Evolutionary conservation across 139 green algal species (phyloP).

Genomic region (Astrephomene gubernaculifera): DNA sequence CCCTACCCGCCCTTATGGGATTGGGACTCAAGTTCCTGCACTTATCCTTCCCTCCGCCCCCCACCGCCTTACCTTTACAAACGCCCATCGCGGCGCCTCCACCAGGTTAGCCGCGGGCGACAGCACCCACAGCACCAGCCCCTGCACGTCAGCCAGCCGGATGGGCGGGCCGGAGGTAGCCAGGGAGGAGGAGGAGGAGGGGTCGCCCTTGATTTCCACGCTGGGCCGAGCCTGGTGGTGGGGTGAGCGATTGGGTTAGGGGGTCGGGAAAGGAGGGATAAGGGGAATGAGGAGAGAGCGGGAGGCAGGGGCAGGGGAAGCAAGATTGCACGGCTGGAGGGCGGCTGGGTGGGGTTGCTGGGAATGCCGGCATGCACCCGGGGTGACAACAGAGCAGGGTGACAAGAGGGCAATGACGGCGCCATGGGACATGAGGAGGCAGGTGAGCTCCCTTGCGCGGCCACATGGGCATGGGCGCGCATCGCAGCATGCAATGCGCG

Average conservation of each 20-base stretch:
- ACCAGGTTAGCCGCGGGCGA: neutral
- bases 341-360: too few relatives aligned
- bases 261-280: neutral
- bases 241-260: neutral
- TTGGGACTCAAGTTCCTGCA: too few relatives aligned
- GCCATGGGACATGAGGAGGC: too few relatives aligned
- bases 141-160: slow-evolving; percentile 47
- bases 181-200: neutral
- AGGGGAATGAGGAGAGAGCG: neutral
- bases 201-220: slow-evolving; percentile 39
- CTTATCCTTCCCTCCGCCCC: too few relatives aligned
- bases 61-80: slow-evolving; percentile 46
- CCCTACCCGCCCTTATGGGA: too few relatives aligned
- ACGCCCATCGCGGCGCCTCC: slow-evolving; percentile 43
- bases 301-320: neutral
- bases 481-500: too few relatives aligned
- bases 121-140: slow-evolving; percentile 49
- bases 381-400: too few relatives aligned
- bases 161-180: neutral
- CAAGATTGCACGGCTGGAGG: neutral
- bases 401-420: too few relatives aligned
- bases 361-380: too few relatives aligned
- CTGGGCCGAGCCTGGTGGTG: slow-evolving; percentile 5
- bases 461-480: too few relatives aligned
- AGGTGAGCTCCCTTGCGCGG: too few relatives aligned